A percentile compares a stretch with the other conserved stretches of the same genome.
Evolutionary conservation across 2,329 filamentous ascomycete species (phyloP).

Genomic region (Colletotrichum falcatum): DNA sequence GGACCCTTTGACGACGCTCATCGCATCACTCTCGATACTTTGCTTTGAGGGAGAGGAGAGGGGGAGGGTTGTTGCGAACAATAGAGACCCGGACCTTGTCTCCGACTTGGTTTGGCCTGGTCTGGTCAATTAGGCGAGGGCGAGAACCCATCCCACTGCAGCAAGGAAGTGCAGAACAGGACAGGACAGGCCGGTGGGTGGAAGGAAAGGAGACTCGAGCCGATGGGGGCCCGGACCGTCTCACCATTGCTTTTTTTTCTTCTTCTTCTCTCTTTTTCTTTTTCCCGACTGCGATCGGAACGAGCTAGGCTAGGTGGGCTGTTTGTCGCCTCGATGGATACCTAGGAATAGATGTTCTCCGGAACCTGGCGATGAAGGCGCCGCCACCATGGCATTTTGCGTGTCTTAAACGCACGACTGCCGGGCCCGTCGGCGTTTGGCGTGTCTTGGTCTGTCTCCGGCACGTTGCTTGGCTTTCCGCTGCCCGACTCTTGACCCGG

Average conservation of each 20-base stretch:
- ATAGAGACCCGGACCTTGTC: constrained; percentile 1
- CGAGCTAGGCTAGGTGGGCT: neutral
- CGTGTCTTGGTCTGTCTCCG: constrained; percentile 1
- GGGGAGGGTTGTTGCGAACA: neutral
- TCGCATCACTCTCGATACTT: neutral
- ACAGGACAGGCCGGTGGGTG: neutral
- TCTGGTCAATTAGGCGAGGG: constrained; percentile 6
- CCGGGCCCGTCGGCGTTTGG: neutral
- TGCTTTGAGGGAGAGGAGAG: neutral
- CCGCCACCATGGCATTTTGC: constrained; percentile 14
- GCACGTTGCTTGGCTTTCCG: neutral
- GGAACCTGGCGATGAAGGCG: constrained; percentile 28
- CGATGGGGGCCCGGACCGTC: neutral
- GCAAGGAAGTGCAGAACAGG: neutral
- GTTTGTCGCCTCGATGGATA: neutral
- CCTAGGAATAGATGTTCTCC: too few species aligned
- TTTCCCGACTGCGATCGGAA: constrained; percentile 20
- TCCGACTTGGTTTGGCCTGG: neutral
- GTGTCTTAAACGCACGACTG: neutral
- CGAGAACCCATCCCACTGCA: constrained; percentile 21
- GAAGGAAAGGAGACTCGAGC: neutral
- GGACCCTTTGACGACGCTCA: constrained; percentile 11
- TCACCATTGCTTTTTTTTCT: constrained; percentile 25
- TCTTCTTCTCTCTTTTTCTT: too few species aligned
- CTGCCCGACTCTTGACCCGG: neutral